These are phyloP conservation scores for Metschnikowia similis DNA, from an alignment of 805 yeast species.

Conservation along the genomic window DNA sequence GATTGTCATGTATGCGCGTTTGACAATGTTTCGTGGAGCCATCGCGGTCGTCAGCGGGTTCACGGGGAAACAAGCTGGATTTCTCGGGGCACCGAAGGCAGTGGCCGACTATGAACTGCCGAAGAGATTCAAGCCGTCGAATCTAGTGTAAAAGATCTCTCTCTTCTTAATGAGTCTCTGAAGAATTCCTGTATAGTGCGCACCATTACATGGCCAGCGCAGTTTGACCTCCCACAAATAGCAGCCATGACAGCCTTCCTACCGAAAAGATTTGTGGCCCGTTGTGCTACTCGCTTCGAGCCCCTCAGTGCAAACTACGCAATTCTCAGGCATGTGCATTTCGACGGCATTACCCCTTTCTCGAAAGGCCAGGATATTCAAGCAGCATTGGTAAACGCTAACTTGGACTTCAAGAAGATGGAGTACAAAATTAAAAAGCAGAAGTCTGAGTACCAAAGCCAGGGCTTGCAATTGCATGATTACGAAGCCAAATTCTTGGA, in stretches of 20 bases:
- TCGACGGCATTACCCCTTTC: constrained; percentile 38
- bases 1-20: background rate
- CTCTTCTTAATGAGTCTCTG: background rate
- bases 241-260: background rate
- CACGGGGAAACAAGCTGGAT: too few relatives aligned
- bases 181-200: background rate
- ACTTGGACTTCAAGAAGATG: constrained; percentile 52
- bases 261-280: constrained; percentile 12
- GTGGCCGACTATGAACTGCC: background rate
- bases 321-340: constrained; percentile 38
- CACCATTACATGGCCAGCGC: background rate
- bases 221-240: background rate
- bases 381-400: constrained; percentile 50
- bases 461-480: constrained; percentile 40
- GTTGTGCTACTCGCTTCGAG: constrained; percentile 21
- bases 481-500: constrained; percentile 45
- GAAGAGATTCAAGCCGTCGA: background rate
- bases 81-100: too few relatives aligned
- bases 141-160: background rate
- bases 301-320: constrained; percentile 32
- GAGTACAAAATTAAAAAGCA: constrained; percentile 45
- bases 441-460: constrained; percentile 32
- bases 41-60: background rate
- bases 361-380: constrained; percentile 54
- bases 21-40: background rate